A percentile compares a stretch with the other conserved stretches of the same genome.
Conservation (phyloP, 352 stramenopile genomes). For the Globisporangium mamillatum region DNA sequence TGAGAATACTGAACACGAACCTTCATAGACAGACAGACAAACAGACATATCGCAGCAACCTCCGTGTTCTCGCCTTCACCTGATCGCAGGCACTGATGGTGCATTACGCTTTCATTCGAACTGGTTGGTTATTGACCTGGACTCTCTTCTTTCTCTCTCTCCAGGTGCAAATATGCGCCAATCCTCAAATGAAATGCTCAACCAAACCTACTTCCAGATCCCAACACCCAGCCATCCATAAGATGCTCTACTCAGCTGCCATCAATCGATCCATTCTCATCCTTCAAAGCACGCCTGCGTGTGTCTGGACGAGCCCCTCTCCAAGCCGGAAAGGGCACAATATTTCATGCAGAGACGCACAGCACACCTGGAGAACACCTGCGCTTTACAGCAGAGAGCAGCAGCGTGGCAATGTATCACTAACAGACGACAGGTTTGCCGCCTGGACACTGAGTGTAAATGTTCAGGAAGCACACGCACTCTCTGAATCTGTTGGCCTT, state of each 20-base stretch:
- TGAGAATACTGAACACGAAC: not conserved
- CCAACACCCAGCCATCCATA: not conserved
- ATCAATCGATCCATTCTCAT: not conserved
- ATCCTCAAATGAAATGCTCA: not conserved
- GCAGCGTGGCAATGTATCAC: not conserved
- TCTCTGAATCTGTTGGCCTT: not conserved
- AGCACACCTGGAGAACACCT: not conserved
- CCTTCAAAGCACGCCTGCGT: not conserved
- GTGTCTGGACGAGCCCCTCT: not conserved
- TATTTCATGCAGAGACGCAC: not conserved
- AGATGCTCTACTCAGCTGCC: not conserved
- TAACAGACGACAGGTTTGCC: not conserved
- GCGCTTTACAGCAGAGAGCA: not conserved
- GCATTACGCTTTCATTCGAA: not conserved
- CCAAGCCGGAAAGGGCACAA: not conserved
- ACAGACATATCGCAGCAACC: not conserved
- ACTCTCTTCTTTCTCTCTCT: not conserved
- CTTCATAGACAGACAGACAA: not conserved
- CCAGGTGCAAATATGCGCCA: not conserved
- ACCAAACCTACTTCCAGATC: not conserved
- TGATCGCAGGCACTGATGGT: not conserved
- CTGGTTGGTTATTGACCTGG: not conserved
- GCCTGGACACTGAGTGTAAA: not conserved
- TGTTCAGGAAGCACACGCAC: not conserved
- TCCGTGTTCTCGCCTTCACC: not conserved